Evolutionary conservation across 2,329 filamentous ascomycete genomes (phyloP), one percentile per base, ranked within the genome.

Genomic region (Cadophora luteo-olivacea): DNA sequence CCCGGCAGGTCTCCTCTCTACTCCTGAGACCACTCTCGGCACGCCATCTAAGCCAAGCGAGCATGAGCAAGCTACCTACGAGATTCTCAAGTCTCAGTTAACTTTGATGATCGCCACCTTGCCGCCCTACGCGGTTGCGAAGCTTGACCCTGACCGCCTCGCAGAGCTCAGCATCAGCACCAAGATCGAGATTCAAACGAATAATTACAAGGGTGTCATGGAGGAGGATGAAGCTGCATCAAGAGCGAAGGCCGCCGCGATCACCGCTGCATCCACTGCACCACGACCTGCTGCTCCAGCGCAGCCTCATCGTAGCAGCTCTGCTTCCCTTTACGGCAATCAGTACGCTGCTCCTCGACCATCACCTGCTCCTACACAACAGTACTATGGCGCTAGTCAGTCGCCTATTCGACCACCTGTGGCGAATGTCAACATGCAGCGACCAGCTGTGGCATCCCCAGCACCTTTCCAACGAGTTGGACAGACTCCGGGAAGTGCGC

Each of bases 41-140:
- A 89, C 85, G 7, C 85, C 87, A 1, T 87, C 88, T 4, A 88
- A 89, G 62, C 92, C 92, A 9, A 89, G 89, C 2, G 80, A 84
- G 19, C 81, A 84, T 41, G 86, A 88, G 69, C 77, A 84, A 51
- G 81, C 83, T 33, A 82, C 84, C 0, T 87, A 87, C 71, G 79
- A 84, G 66, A 83, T 83, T 41, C 78, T 87, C 51, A 85, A 84
- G 67, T 82, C 82, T 9, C 84, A 86, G 69, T 76, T 88, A 32
- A 80, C 82, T 0, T 75, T 86, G 64, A 80, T 87, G 76, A 81
- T 87, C 22, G 78, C 83, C 22, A 80, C 81, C 63, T 78, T 88
- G 12, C 86, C 86, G 5, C 86, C 86, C 7, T 87, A 86, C 72
- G 84, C 84, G 19, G 84, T 88, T 32, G 84, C 86, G 16, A 87